Conservation (phyloP, 2,329 filamentous ascomycete species). For the Davidsoniella neocaledoniae region DNA sequence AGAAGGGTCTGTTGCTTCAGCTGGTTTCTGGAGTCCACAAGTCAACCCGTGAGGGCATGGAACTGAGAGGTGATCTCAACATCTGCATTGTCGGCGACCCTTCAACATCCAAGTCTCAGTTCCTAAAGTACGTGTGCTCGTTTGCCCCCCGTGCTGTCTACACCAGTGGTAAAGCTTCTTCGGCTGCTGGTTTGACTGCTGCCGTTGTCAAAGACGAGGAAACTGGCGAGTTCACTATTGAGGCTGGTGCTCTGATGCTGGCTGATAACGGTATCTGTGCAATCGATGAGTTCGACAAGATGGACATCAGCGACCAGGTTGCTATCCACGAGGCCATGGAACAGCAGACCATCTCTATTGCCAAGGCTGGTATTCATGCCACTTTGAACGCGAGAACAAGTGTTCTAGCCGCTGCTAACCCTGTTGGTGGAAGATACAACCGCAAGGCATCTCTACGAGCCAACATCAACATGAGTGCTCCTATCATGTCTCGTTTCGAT, state of each 20-base stretch:
- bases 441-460: slow-evolving; percentile 82
- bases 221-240: slow-evolving; percentile 96
- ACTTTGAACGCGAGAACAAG: slow-evolving; percentile 91
- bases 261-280: slow-evolving; percentile 94
- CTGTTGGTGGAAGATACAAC: slow-evolving; percentile 91
- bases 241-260: slow-evolving; percentile 93
- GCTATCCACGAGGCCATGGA: slow-evolving; percentile 99
- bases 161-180: slow-evolving; percentile 93
- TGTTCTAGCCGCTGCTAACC: slow-evolving; percentile 91
- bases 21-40: slow-evolving; percentile 94
- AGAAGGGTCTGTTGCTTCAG: slow-evolving; percentile 88
- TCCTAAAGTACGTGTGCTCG: slow-evolving; percentile 93
- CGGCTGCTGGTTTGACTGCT: slow-evolving; percentile 89
- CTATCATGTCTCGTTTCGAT: slow-evolving; percentile 99
- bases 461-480: slow-evolving; percentile 97
- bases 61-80: slow-evolving; percentile 92
- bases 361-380: slow-evolving; percentile 94
- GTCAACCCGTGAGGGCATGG: slow-evolving; percentile 82
- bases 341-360: slow-evolving; percentile 98
- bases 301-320: slow-evolving; percentile 94
- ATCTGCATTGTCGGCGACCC: slow-evolving; percentile 97
- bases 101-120: slow-evolving; percentile 93
- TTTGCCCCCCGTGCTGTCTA: slow-evolving; percentile 95
- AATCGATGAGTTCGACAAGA: slow-evolving; percentile 99
- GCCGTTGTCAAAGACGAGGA: slow-evolving; percentile 97